Percentiles rank a stretch among this genome's conserved stretches.
phyloP scores from a whole-genome alignment of 2,329 filamentous ascomycete species.

The Sordariomycetes sp. region DNA sequence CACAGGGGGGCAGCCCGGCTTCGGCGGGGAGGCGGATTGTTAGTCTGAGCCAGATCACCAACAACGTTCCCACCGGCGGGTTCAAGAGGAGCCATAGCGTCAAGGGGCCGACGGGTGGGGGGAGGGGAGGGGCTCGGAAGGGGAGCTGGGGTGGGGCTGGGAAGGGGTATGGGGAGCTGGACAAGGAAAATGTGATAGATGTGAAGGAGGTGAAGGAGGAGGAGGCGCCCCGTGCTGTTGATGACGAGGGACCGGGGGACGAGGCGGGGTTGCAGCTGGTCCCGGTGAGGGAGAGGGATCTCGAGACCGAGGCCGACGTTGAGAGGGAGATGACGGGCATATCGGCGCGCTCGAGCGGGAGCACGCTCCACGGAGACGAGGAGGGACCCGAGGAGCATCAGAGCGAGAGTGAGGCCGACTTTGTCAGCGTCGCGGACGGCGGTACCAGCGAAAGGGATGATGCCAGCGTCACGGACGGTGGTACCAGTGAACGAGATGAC shows the following conservation, averaged over 20 bases:
- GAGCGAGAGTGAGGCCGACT: constrained; percentile 1
- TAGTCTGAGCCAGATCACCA: constrained; percentile 79
- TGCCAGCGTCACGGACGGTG: constrained; percentile 26
- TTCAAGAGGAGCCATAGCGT: constrained; percentile 71
- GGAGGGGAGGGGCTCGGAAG: constrained; percentile 39
- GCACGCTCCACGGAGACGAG: constrained; percentile 7
- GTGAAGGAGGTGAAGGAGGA: constrained; percentile 31
- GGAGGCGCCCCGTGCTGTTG: no score
- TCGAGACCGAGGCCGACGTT: background rate
- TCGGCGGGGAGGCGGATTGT: constrained; percentile 64
- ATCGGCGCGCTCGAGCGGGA: constrained; percentile 5
- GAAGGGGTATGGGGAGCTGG: constrained; percentile 36
- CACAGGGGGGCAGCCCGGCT: constrained; percentile 32
- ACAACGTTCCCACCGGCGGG: constrained; percentile 51
- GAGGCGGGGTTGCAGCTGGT: constrained; percentile 1
- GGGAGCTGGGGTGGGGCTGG: constrained; percentile 51
- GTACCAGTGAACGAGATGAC: background rate
- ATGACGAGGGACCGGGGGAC: background rate
- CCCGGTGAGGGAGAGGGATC: background rate
- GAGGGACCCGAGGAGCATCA: background rate
- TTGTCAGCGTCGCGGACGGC: constrained; percentile 27
- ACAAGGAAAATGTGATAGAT: constrained; percentile 55
- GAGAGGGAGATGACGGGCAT: background rate
- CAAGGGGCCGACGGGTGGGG: constrained; percentile 36
- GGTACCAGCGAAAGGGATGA: constrained; percentile 18